Evolutionary conservation across 306 rosid species (phyloP).

Genomic region (Trifolium fragiferum): DNA sequence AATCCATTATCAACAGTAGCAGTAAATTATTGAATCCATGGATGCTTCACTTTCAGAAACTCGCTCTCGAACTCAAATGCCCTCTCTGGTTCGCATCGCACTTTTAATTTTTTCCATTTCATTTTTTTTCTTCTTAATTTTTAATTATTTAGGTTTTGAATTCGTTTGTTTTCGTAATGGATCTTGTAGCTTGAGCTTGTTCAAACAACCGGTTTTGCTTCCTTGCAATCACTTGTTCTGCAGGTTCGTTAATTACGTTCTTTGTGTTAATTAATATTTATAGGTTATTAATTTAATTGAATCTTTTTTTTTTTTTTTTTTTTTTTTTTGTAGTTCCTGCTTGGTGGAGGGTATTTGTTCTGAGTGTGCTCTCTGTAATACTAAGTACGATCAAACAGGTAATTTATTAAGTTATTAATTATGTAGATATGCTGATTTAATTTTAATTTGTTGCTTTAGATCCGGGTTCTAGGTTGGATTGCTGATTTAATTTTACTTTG

Average conservation of each 20-base stretch:
- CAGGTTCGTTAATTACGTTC: conserved; percentile 53
- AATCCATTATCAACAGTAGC: background rate
- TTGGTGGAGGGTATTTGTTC: conserved; percentile 42
- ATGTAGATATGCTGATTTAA: background rate
- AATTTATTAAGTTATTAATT: background rate
- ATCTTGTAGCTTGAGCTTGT: conserved; percentile 64
- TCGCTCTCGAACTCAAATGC: conserved; percentile 92
- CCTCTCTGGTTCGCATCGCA: conserved; percentile 72
- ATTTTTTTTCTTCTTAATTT: background rate
- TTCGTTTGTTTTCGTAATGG: conserved; percentile 28
- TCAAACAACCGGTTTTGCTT: conserved; percentile 66
- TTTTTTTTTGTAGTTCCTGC: conserved; percentile 53
- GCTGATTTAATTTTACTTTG: background rate
- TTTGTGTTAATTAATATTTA: background rate
- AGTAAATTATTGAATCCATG: conserved; percentile 57
- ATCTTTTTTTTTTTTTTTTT: too few species aligned
- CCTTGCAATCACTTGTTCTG: conserved; percentile 91
- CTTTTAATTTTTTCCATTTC: background rate
- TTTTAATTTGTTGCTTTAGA: background rate
- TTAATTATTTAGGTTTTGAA: background rate
- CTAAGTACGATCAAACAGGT: conserved; percentile 56
- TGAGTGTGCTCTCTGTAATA: conserved; percentile 72
- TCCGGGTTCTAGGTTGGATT: background rate
- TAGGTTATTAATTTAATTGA: background rate
- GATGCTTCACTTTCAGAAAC: conserved; percentile 76